phyloP scores from a whole-genome alignment of 2,329 filamentous ascomycete species.

The Tolypocladium pustulatum region DNA sequence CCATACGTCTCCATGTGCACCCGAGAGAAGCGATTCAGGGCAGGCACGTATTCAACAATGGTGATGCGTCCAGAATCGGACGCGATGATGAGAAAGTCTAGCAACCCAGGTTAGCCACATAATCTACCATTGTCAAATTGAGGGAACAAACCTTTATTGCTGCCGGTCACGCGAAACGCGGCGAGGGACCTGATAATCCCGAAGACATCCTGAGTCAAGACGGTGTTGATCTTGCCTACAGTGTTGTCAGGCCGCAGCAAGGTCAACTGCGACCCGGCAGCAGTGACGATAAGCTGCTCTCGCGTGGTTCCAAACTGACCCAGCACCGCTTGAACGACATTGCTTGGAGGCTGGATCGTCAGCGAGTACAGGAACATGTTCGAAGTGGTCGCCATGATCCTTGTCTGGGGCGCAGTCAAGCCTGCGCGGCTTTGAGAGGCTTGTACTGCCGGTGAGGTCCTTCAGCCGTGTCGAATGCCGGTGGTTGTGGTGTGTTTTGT shows the following conservation, averaged over 20 bases:
- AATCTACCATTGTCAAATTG: not conserved
- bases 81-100: conserved; percentile 92
- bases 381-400: conserved; percentile 87
- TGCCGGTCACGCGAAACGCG: conserved; percentile 84
- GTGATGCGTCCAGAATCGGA: conserved; percentile 94
- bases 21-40: conserved; percentile 77
- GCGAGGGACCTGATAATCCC: conserved; percentile 87
- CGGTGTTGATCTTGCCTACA: conserved; percentile 74
- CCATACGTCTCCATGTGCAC: conserved; percentile 96
- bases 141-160: conserved; percentile 75
- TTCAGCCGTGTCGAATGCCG: conserved; percentile 11
- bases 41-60: conserved; percentile 81
- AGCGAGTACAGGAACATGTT: conserved; percentile 98
- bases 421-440: conserved; percentile 33
- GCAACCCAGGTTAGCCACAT: conserved; percentile 15
- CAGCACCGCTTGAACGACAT: conserved; percentile 80
- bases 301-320: conserved; percentile 94
- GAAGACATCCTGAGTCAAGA: conserved; percentile 90
- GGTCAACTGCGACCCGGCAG: conserved; percentile 79
- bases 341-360: conserved; percentile 86
- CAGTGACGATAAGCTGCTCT: conserved; percentile 95
- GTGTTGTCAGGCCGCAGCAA: conserved; percentile 78
- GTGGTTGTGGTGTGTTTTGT: conserved; percentile 3
- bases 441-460: conserved; percentile 14
- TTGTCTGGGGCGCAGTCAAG: conserved; percentile 34